Percentiles rank a stretch among this genome's conserved stretches.
Evolutionary conservation across 1,284 basidiomycete species (phyloP).

Genomic region (Filobasidium uniguttulatum): DNA sequence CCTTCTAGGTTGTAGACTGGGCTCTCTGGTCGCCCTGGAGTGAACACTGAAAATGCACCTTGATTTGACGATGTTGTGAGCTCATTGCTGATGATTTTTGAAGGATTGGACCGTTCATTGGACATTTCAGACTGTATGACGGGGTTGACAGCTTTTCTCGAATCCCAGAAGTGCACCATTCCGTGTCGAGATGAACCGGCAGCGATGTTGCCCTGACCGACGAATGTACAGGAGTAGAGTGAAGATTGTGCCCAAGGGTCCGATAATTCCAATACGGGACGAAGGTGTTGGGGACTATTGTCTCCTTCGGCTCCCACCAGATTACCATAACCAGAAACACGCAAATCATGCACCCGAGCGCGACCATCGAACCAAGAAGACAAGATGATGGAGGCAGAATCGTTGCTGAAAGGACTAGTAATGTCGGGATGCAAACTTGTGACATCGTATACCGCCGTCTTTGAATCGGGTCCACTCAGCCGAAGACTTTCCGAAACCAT

Average conservation of each 20-base stretch:
- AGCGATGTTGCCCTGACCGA: slow-evolving; percentile 25
- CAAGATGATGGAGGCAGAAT: slow-evolving; percentile 20
- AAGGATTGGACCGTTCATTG: background rate
- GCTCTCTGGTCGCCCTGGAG: slow-evolving; percentile 30
- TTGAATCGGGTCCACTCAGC: slow-evolving; percentile 18
- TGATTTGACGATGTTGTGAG: background rate
- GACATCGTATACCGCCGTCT: slow-evolving; percentile 24
- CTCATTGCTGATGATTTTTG: background rate
- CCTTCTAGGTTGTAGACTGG: slow-evolving; percentile 33
- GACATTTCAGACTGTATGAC: background rate
- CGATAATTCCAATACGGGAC: slow-evolving; percentile 16
- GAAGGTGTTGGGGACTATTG: background rate
- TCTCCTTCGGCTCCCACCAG: background rate
- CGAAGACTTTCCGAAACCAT: slow-evolving; percentile 6
- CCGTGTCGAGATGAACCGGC: slow-evolving; percentile 32
- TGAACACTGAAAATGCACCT: slow-evolving; percentile 30
- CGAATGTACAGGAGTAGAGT: slow-evolving; percentile 28
- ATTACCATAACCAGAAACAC: slow-evolving; percentile 5
- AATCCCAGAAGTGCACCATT: slow-evolving; percentile 29
- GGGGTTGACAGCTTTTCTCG: background rate
- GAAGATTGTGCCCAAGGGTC: slow-evolving; percentile 33
- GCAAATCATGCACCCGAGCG: slow-evolving; percentile 32
- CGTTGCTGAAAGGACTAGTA: slow-evolving; percentile 9
- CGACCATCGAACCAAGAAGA: slow-evolving; percentile 35
- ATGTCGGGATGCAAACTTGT: slow-evolving; percentile 14